Evolutionary conservation across 176 grass and related monocot genomes (phyloP).

Genomic region (Stipa capillata): DNA sequence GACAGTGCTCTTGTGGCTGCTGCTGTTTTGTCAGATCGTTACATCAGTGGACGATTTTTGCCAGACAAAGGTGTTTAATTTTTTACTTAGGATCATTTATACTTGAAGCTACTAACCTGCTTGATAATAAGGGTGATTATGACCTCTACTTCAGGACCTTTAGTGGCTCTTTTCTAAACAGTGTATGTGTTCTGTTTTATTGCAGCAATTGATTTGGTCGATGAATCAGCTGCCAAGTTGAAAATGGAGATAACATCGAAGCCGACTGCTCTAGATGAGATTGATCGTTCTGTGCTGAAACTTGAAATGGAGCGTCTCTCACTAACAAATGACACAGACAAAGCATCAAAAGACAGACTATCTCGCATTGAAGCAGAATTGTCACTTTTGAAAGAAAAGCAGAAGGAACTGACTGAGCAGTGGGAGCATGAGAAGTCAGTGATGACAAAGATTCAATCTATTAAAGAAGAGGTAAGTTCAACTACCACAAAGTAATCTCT

Average conservation of each 20-base stretch:
- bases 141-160: neutral
- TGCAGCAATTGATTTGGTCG: conserved; percentile 98
- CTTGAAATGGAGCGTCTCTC: conserved; percentile 98
- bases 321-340: conserved; percentile 95
- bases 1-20: conserved; percentile 89
- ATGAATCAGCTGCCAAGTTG: conserved; percentile 94
- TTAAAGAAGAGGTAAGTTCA: conserved; percentile 83
- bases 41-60: conserved; percentile 97
- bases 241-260: conserved; percentile 99
- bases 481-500: neutral
- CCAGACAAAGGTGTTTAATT: conserved; percentile 80
- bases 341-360: conserved; percentile 87
- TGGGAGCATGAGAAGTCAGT: conserved; percentile 91
- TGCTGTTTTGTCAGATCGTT: conserved; percentile 85
- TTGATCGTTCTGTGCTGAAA: conserved; percentile 88
- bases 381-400: conserved; percentile 75
- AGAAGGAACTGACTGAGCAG: conserved; percentile 71
- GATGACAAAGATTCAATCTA: conserved; percentile 93
- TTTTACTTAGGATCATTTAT: neutral
- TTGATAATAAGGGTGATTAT: neutral
- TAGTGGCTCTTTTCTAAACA: conserved; percentile 14
- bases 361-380: conserved; percentile 79
- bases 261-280: conserved; percentile 93
- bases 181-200: neutral
- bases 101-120: neutral